These are phyloP conservation scores for Cyclanthera cordifolia DNA, from an alignment of 306 rosid species.

Conservation along the genomic window DNA sequence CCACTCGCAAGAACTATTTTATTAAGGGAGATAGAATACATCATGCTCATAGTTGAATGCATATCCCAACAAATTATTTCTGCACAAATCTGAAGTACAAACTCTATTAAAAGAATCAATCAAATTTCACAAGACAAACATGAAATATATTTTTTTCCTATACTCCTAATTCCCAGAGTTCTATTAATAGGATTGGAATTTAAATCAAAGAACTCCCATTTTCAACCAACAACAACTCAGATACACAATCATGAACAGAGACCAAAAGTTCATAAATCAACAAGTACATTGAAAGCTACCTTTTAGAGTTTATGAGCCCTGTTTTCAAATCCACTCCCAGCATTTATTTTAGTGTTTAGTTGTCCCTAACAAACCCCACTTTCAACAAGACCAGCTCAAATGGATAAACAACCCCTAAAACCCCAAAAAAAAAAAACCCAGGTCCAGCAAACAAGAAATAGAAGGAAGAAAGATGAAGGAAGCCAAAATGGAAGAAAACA, in stretches of 20 bases:
- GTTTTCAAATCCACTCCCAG: constrained; percentile 39
- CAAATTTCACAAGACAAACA: neutral
- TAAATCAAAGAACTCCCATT: neutral
- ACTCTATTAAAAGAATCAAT: neutral
- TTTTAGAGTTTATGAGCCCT: constrained; percentile 59
- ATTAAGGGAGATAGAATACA: too few relatives aligned
- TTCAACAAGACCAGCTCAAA: constrained; percentile 17
- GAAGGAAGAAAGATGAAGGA: neutral
- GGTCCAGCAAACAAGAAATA: neutral
- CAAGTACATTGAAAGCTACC: constrained; percentile 35
- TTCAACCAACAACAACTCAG: neutral
- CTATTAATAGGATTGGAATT: neutral
- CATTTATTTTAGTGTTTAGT: constrained; percentile 29
- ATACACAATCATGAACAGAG: neutral
- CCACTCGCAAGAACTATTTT: too few relatives aligned
- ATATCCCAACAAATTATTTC: too few relatives aligned
- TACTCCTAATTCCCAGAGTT: neutral
- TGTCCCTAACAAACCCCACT: constrained; percentile 28
- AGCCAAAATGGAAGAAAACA: neutral
- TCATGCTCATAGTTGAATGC: too few relatives aligned
- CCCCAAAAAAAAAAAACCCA: neutral
- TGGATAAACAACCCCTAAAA: neutral
- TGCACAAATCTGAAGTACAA: neutral
- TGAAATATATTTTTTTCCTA: too few relatives aligned
- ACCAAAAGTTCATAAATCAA: too few relatives aligned